A percentile compares a stretch with the other conserved stretches of the same genome.
Conservation (phyloP, 2,329 filamentous ascomycete species). For the Penicillium sp. region DNA sequence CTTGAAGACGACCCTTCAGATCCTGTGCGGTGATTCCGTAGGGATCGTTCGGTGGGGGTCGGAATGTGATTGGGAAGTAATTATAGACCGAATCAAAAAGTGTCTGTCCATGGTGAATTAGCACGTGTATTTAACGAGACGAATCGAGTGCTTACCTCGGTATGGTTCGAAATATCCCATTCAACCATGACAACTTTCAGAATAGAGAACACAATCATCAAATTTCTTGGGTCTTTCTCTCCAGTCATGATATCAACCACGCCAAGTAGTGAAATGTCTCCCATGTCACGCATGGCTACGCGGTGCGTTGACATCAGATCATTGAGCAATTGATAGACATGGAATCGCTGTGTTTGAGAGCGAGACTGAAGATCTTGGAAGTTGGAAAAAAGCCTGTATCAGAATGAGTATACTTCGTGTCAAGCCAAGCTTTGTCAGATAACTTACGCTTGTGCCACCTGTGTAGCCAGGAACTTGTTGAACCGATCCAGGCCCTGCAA, state of each 20-base stretch:
- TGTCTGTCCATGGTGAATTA: slow-evolving; percentile 33
- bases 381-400: slow-evolving; percentile 49
- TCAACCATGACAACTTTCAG: slow-evolving; percentile 67
- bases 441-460: slow-evolving; percentile 55
- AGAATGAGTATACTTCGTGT: background rate
- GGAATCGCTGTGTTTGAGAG: slow-evolving; percentile 65
- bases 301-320: slow-evolving; percentile 63
- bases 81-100: slow-evolving; percentile 71
- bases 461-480: slow-evolving; percentile 57
- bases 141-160: slow-evolving; percentile 48
- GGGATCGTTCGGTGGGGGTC: slow-evolving; percentile 68
- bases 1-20: slow-evolving; percentile 63
- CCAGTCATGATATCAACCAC: slow-evolving; percentile 67
- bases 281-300: slow-evolving; percentile 57
- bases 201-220: slow-evolving; percentile 71
- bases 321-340: slow-evolving; percentile 63
- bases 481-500: slow-evolving; percentile 63
- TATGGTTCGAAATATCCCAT: slow-evolving; percentile 63
- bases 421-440: background rate
- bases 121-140: background rate
- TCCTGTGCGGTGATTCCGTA: slow-evolving; percentile 71
- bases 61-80: slow-evolving; percentile 72
- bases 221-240: slow-evolving; percentile 68
- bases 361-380: slow-evolving; percentile 61
- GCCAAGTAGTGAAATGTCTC: slow-evolving; percentile 61